A percentile compares a stretch with the other conserved stretches of the same genome.
Conservation (phyloP, 306 rosid genomes). For the Vigna nakashimae region DNA sequence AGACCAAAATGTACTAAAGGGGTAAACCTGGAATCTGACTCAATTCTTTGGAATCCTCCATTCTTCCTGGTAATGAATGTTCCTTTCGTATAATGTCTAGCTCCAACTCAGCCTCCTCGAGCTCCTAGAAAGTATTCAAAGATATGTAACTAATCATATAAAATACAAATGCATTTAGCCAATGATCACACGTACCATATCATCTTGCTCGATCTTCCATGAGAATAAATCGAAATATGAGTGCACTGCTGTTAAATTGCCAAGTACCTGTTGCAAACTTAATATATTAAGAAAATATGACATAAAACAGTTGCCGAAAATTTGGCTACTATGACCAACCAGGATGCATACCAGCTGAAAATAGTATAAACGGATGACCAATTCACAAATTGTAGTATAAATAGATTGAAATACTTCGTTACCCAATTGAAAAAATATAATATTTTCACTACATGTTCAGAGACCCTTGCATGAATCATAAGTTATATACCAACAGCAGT, state of each 20-base stretch:
- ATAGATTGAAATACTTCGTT: background rate
- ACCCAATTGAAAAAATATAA: background rate
- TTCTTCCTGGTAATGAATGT: conserved; percentile 49
- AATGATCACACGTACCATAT: conserved; percentile 60
- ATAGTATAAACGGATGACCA: background rate
- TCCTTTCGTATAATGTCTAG: conserved; percentile 75
- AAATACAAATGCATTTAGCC: conserved; percentile 32
- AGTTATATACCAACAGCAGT: background rate
- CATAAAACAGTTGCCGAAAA: conserved; percentile 13
- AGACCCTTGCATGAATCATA: no score
- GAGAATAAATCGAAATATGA: conserved; percentile 81
- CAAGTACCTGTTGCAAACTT: conserved; percentile 68
- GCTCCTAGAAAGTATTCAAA: conserved; percentile 62
- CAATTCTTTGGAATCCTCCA: conserved; percentile 53
- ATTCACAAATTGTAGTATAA: background rate
- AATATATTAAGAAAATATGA: conserved; percentile 35
- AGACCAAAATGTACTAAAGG: conserved; percentile 50
- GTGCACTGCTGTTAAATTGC: conserved; percentile 75
- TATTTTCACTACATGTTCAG: background rate
- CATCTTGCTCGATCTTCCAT: conserved; percentile 69
- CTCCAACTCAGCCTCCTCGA: conserved; percentile 93
- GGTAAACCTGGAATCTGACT: conserved; percentile 51
- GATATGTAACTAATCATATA: conserved; percentile 35
- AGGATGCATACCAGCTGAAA: conserved; percentile 18
- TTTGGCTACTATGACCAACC: conserved; percentile 9